Base-by-base conservation (phyloP, 768 basidiomycete species). In the Phlebiopsis flavidoalba region DNA sequence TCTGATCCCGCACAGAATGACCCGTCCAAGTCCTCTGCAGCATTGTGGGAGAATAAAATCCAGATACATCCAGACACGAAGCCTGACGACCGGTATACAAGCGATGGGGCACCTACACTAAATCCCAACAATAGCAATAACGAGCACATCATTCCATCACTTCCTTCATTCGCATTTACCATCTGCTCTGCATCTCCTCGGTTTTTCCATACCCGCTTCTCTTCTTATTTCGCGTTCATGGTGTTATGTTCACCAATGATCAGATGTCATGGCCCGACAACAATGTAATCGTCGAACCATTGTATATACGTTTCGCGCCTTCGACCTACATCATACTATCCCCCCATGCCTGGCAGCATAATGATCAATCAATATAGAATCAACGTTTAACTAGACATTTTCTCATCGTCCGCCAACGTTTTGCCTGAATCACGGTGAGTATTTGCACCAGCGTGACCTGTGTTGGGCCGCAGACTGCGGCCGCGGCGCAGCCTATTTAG, bases 11-110 rank as follows among this genome's bases (percentile, higher is more conserved):
- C 89, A 26, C 79, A 83, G 54, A 76, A 79, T 60, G 89, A 93
- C 71, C 91, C 93, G 15, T 91, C 92, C 35, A 81, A 80, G 70
- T 88, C 91, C 10, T 88, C 91, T 33, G 87, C 91, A 10, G 91
- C 89, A 1, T 78, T 94, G 7, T 92, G 86, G 86, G 85, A 90
- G 71, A 93, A 93, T 63, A 90, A 83, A 73, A 78, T 94, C 15
- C 92, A 93, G 71, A 77, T 96, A 6, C 95, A 97, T 69, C 94
- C 94, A 0, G 91, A 91, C 40, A 95, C 93, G 2, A 77, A 82
- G 50, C 76, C 73, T 35, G 84, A 90, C 61, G 92, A 95, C 66
- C 77, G 2, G 72, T 75, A 24, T 75, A 73, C 63, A 64, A 69
- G 58, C 60, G 64, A 47, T 72, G 67, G 67, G 69, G 57, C n/a